These are phyloP conservation scores for Lichina pygmaea DNA, from an alignment of 495 filamentous ascomycete genomes.

Conservation along the genomic window DNA sequence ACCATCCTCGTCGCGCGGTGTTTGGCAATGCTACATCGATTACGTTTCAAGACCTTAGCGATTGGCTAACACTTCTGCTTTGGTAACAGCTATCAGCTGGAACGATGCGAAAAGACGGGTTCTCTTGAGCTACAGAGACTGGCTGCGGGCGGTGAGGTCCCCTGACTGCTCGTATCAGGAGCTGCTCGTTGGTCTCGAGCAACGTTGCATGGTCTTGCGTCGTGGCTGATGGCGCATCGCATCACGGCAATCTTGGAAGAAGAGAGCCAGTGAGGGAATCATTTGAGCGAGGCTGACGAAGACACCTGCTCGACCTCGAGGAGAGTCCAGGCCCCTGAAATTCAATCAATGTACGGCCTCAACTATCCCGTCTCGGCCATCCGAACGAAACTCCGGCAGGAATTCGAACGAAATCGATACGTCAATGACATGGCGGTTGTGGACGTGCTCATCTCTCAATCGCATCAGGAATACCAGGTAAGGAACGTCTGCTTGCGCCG, in stretches of 20 bases:
- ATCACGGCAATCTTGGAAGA: neutral
- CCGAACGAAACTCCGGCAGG: slow-evolving; percentile 83
- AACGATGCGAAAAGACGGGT: slow-evolving; percentile 59
- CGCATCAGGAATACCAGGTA: slow-evolving; percentile 73
- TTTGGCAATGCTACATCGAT: too few species aligned
- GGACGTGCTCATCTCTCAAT: slow-evolving; percentile 70
- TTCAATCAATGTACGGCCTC: slow-evolving; percentile 86
- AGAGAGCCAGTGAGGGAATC: neutral
- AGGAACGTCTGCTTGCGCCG: neutral
- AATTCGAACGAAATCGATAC: slow-evolving; percentile 88
- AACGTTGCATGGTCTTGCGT: neutral
- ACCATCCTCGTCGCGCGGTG: too few species aligned
- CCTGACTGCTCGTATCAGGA: neutral
- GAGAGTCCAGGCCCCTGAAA: slow-evolving; percentile 62
- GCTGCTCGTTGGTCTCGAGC: neutral
- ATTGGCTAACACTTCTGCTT: slow-evolving; percentile 4
- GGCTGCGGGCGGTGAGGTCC: slow-evolving; percentile 67
- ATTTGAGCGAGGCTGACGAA: neutral
- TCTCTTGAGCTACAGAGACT: slow-evolving; percentile 66
- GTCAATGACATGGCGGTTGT: slow-evolving; percentile 69
- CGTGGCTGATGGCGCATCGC: slow-evolving; percentile 1
- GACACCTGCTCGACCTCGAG: neutral
- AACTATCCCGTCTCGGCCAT: slow-evolving; percentile 67
- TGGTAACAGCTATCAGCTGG: slow-evolving; percentile 51
- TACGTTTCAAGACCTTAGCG: too few species aligned